These are phyloP conservation scores for Ceriops decandra DNA, from an alignment of 345 rosid genomes.

Conservation along the genomic window DNA sequence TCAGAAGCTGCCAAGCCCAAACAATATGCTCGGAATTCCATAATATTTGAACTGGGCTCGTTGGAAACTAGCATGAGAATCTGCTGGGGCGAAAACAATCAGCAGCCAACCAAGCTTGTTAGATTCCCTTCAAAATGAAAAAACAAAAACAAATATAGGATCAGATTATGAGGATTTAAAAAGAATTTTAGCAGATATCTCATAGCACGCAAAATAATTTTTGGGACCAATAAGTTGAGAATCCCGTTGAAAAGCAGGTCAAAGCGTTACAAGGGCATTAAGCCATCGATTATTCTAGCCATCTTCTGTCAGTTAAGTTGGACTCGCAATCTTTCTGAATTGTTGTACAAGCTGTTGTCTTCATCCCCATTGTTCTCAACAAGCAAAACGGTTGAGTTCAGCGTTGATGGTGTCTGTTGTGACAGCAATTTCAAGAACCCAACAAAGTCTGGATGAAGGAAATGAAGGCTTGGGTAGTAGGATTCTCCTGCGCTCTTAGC, in stretches of 20 bases:
- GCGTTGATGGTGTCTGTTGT: constrained; percentile 18
- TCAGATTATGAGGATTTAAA: too few relatives aligned
- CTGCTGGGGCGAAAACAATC: too few relatives aligned
- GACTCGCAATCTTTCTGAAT: constrained; percentile 16
- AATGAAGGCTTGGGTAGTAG: constrained; percentile 55
- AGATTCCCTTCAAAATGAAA: too few relatives aligned
- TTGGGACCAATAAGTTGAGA: constrained; percentile 31
- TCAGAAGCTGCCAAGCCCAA: too few relatives aligned
- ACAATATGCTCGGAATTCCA: too few relatives aligned
- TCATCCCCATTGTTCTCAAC: constrained; percentile 14
- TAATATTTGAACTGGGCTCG: too few relatives aligned
- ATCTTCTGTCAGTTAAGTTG: constrained; percentile 28
- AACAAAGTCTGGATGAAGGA: constrained; percentile 44
- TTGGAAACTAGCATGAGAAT: too few relatives aligned
- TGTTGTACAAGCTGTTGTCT: constrained; percentile 16
- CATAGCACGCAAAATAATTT: constrained; percentile 52
- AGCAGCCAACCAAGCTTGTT: too few relatives aligned
- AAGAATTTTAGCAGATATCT: constrained; percentile 52
- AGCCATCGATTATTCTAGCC: constrained; percentile 59
- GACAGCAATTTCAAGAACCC: constrained; percentile 39
- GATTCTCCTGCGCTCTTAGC: constrained; percentile 46
- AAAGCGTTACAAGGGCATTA: constrained; percentile 53
- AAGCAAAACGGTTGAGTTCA: background rate
- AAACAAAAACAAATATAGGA: too few relatives aligned
- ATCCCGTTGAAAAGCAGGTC: constrained; percentile 46